Base-by-base conservation (phyloP, 106 monocot species). In the Phalaenopsis aphrodite region DNA sequence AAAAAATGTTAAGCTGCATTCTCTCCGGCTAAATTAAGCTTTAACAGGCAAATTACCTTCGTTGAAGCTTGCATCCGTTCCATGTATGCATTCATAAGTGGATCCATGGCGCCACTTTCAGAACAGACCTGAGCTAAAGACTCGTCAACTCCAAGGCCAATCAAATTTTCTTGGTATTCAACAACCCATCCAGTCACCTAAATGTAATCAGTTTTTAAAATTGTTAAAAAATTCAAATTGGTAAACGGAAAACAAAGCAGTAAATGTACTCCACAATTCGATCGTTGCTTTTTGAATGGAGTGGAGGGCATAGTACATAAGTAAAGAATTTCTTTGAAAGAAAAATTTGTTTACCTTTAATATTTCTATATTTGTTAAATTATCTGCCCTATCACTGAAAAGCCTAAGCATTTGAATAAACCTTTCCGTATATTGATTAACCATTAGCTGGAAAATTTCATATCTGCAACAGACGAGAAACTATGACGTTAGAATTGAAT, bases 101-200 rank as follows among this genome's bases (percentile, higher is more conserved):
- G 98, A 87, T 99, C 98, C 98, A 99, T 95, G 67, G 94, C 89
- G 85, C 98, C 98, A 87, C 98, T 99, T 88, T 99, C 98, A 55
- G 98, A 99, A 85, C 94, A 99, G 87, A 99, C 94, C 93, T 99
- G 98, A 76, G 98, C 94, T 81, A 99, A 83, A 42, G 98, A 93
- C 42, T 99, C 98, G 82, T 99, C 98, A 80, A 99, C 98, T 80
- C 98, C 98, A 78, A 99, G 95, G 64, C 82, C 89, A 86, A 95
- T 90, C 39, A 99, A 82, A 85, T 87, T 90, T 52, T 99, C 94
- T 93, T 91, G 98, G 76, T 99, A 99, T 80, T 99, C 89, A 67
- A 94, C 94, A 71, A 95, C 98, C 98, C 98, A 99, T 65, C 94
- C 92, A 56, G 98, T 99, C 76, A 99, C 98, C 98, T 99, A 68